Evolutionary conservation across 305 asterid genomes (phyloP), one percentile per base, ranked within the genome.

Genomic region (Ajuga reptans): DNA sequence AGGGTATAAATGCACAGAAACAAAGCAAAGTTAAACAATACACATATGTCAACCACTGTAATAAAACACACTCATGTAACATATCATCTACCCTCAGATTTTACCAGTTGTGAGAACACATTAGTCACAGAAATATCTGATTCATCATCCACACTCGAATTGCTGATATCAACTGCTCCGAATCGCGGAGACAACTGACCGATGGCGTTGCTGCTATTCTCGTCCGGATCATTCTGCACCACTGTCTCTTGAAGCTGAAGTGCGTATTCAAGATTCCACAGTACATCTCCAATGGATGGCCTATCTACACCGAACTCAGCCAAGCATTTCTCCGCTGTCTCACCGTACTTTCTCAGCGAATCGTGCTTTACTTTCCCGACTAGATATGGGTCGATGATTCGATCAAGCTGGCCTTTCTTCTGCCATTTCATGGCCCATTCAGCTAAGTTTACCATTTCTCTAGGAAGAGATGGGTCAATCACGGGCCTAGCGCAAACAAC

Each of bases 341-440:
- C 96, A 1, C 79, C 87, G 29, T 69, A 89, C 79, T 86, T 89
- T 43, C 85, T 71, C 16, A 84, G 84, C 12, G 93, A 84, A 46
- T 83, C 88, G 1, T 87, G 81, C 66, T 81, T 81, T 29, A 89
- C 81, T 50, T 80, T 78, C 29, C 93, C 91, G 0, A 14, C 78
- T 14, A 88, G 84, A 24, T 75, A 76, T 6, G 83, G 74, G 24
- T 88, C 96, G 4, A 80, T 64, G 24, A 84, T 81, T 51, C 73
- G 82, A 29, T 81, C 87, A 31, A 87, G 78, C 65, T 75, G 81
- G 7, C 89, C 93, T 71, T 78, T 79, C 81, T 72, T 77, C 77
- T 85, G 85, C 89, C 89, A 84, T 63, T 76, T 83, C 82, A 88
- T 78, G 0, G 85, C 93, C 96, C 91, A 88, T 59, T 88, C 96